Percentiles rank a stretch among this genome's conserved stretches.
Conservation (phyloP, 164 flowering plant genomes). For the Tinospora cordifolia region DNA sequence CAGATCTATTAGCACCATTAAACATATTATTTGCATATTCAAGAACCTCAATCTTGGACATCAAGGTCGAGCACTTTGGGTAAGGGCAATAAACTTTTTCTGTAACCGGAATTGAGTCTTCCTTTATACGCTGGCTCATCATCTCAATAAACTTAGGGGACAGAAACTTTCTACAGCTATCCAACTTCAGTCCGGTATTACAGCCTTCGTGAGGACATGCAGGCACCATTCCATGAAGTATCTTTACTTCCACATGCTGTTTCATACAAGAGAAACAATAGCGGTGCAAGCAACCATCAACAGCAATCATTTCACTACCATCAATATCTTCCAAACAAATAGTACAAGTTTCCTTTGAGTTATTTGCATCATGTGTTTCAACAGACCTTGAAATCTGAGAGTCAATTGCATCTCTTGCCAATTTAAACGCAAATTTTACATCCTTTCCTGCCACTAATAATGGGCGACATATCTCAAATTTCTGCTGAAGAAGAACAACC, state of each 20-base stretch:
- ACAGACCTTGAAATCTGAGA: constrained; percentile 38
- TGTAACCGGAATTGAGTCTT: constrained; percentile 56
- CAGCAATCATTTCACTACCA: constrained; percentile 38
- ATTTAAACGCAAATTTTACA: constrained; percentile 45
- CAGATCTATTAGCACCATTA: constrained; percentile 20
- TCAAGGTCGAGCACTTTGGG: constrained; percentile 73
- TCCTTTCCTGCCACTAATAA: constrained; percentile 36
- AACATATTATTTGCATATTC: constrained; percentile 18
- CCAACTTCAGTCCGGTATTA: constrained; percentile 41
- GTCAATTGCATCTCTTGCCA: constrained; percentile 64
- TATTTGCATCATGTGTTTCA: constrained; percentile 17
- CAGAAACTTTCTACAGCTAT: constrained; percentile 51
- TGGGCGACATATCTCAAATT: constrained; percentile 33
- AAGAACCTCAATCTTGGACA: constrained; percentile 51
- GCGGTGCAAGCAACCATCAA: constrained; percentile 60
- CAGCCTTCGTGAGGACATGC: constrained; percentile 73
- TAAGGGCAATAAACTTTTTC: constrained; percentile 83
- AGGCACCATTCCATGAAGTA: constrained; percentile 57
- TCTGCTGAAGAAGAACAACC: constrained; percentile 32
- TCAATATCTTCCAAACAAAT: constrained; percentile 70
- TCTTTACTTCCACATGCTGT: constrained; percentile 70
- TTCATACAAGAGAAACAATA: constrained; percentile 81
- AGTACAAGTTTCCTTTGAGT: constrained; percentile 41
- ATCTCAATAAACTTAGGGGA: constrained; percentile 45
- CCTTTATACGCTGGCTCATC: constrained; percentile 47